Percentiles rank a stretch among this genome's conserved stretches.
Conservation (phyloP, 2,329 filamentous ascomycete species). For the Albophoma yamanashiensis region DNA sequence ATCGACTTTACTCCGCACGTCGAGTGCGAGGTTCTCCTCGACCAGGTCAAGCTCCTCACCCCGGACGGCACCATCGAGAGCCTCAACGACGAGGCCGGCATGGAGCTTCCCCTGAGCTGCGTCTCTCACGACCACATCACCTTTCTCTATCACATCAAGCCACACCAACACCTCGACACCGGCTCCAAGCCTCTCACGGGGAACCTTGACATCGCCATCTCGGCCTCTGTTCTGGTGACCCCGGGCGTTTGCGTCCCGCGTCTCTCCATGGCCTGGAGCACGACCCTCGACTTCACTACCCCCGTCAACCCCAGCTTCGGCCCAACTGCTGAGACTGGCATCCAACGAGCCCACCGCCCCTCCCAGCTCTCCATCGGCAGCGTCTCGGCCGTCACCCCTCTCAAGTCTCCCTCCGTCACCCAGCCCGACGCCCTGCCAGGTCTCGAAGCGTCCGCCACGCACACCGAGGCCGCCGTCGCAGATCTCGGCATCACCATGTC, state of each 20-base stretch:
- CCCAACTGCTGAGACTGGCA: constrained; percentile 39
- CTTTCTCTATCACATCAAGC: constrained; percentile 58
- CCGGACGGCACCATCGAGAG: constrained; percentile 48
- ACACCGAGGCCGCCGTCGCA: constrained; percentile 35
- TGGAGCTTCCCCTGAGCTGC: constrained; percentile 46
- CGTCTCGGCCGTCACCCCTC: constrained; percentile 41
- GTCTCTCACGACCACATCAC: constrained; percentile 66
- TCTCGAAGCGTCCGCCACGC: constrained; percentile 41
- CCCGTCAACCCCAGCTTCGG: constrained; percentile 55
- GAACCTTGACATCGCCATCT: constrained; percentile 49
- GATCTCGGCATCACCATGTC: constrained; percentile 67
- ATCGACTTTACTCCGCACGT: constrained; percentile 63
- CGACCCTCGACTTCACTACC: constrained; percentile 57
- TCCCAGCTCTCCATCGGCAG: constrained; percentile 52
- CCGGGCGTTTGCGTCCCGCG: constrained; percentile 48
- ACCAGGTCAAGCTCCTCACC: constrained; percentile 46
- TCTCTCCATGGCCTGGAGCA: constrained; percentile 57
- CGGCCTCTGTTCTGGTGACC: constrained; percentile 44
- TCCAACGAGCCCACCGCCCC: constrained; percentile 50
- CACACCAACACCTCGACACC: constrained; percentile 35
- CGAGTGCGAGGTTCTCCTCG: constrained; percentile 53
- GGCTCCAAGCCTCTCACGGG: constrained; percentile 34
- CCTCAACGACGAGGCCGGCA: constrained; percentile 38
- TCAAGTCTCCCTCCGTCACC: constrained; percentile 44
- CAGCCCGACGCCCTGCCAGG: constrained; percentile 50